Base-by-base conservation (phyloP, 129 eudicot species). In the Artemisia argyi region DNA sequence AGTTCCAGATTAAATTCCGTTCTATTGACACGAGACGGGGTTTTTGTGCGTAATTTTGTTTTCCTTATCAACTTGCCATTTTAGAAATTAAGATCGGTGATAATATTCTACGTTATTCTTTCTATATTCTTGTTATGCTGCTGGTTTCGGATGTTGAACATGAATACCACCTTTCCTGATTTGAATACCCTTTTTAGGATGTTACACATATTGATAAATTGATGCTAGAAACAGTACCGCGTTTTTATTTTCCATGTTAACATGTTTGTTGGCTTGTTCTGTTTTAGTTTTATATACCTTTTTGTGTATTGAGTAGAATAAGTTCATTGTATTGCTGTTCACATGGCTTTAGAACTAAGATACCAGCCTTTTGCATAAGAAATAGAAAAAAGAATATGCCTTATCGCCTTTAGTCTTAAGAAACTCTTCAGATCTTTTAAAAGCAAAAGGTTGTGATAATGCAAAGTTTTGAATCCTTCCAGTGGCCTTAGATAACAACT, bases 321-420 rank as follows among this genome's bases (percentile, higher is more conserved):
- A 35, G 26, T 53, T 51, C 18, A 70, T 54, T 54, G 49, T 2
- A 30, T 7, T 7, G 46, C 11, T 7, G 35, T 26, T 13, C 18
- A 30, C 49, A 53, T 66, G 44, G 56, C 79, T 75, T 75, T 66
- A 75, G 58, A 49, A 28, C 42, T 67, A 75, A 75, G 68, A 60
- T 75, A 75, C 52, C 46, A 9, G 15, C 11, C 66, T 66, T n/a
- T 11, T 57, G 58, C 35, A 57, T 26, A 55, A 32, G 53, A 30
- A 18, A 50, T 39, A 39, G 46, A 73, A 49, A 73, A 49, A 30
- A 74, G 56, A 26, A 12, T 17, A 61, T 7, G 46, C 10, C 46
- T 39, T 39, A 66, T 26, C 11, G 20, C 56, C 66, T 55, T 65
- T 55, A 18, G 42, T 73, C 69, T 61, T 61, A 17, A 61, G 69